phyloP scores from a whole-genome alignment of 805 yeast genomes.

The Candida anglica region DNA sequence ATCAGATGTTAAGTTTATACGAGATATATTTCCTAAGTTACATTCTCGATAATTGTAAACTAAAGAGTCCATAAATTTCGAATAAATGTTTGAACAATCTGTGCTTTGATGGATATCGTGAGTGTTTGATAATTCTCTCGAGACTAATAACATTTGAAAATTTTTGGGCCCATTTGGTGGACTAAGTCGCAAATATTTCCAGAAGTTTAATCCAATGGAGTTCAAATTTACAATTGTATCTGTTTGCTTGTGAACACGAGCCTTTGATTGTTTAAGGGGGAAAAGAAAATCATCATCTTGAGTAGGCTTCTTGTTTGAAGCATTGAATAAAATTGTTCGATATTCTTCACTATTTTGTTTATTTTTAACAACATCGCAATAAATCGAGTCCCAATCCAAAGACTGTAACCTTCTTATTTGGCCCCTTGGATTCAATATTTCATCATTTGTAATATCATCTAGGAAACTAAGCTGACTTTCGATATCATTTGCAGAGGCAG shows the following conservation, averaged over 20 bases:
- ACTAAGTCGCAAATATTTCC: slow-evolving; percentile 56
- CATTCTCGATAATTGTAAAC: slow-evolving; percentile 43
- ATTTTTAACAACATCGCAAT: slow-evolving; percentile 11
- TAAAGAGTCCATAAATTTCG: slow-evolving; percentile 40
- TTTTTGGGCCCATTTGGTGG: slow-evolving; percentile 50
- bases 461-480: slow-evolving; percentile 32
- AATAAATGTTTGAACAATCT: slow-evolving; percentile 21
- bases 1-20: slow-evolving; percentile 24
- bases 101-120: no score
- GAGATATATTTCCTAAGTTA: slow-evolving; percentile 44
- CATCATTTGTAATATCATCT: slow-evolving; percentile 33
- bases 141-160: slow-evolving; percentile 48
- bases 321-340: slow-evolving; percentile 11
- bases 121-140: slow-evolving; percentile 18
- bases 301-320: slow-evolving; percentile 4
- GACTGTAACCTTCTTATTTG: slow-evolving; percentile 17
- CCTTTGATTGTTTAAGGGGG: slow-evolving; percentile 20
- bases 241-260: slow-evolving; percentile 31
- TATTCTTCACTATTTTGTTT: slow-evolving; percentile 18
- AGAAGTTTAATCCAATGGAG: slow-evolving; percentile 43
- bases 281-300: slow-evolving; percentile 9
- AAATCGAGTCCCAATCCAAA: slow-evolving; percentile 35
- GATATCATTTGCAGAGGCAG: slow-evolving; percentile 7
- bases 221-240: slow-evolving; percentile 43
- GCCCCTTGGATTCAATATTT: slow-evolving; percentile 19